phyloP scores from a whole-genome alignment of 2,329 filamentous ascomycete genomes.

The Cladorrhinum sp. region DNA sequence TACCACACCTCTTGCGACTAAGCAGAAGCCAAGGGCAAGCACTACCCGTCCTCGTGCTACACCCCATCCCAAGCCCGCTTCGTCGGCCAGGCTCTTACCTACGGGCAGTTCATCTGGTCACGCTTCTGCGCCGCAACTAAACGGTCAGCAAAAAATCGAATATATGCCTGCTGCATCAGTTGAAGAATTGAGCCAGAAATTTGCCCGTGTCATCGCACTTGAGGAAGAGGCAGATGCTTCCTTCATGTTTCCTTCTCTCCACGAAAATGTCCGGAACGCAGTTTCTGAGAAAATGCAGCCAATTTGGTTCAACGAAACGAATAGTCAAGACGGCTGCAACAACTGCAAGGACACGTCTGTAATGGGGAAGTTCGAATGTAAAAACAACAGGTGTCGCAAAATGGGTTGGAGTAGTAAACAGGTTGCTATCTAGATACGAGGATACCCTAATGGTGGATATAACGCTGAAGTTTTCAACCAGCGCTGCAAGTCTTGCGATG shows the following conservation, averaged over 20 bases:
- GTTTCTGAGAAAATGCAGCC: slow-evolving; percentile 7
- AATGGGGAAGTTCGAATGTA: slow-evolving; percentile 35
- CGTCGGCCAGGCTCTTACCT: no score
- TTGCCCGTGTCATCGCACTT: no score
- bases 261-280: background rate
- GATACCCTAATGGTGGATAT: slow-evolving; percentile 32
- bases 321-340: slow-evolving; percentile 15
- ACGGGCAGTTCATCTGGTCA: no score
- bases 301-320: slow-evolving; percentile 26
- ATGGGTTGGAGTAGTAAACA: slow-evolving; percentile 32
- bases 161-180: no score
- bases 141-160: no score
- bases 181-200: no score
- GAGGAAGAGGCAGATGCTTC: no score
- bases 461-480: slow-evolving; percentile 39
- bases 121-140: no score
- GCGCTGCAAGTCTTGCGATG: background rate
- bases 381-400: slow-evolving; percentile 19
- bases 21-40: no score
- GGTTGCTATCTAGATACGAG: slow-evolving; percentile 35
- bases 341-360: slow-evolving; percentile 30
- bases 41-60: no score
- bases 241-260: slow-evolving; percentile 6
- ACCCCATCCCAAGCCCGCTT: no score
- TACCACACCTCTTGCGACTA: no score